Evolutionary conservation across 768 basidiomycete species (phyloP), one percentile per base, ranked within the genome.

Genomic region (Boletus vermiculosoides): DNA sequence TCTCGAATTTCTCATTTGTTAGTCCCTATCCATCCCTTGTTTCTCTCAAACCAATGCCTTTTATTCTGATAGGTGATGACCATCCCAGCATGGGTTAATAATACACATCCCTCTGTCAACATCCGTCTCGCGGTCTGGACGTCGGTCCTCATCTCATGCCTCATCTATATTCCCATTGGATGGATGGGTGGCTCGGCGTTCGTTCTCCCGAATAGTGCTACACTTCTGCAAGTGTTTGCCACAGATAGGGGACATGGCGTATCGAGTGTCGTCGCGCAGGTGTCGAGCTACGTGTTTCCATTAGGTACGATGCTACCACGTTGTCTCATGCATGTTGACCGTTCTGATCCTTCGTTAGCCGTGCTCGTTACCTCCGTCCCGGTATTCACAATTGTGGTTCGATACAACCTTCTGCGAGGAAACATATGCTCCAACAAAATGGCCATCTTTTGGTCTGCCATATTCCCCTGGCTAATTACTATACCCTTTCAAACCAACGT

Each of bases 401-500:
- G 66, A 28, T 67, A 67, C 44, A 67, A 67, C 23, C 66, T 67
- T 16, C 20, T 67, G 23, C 54, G 66, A 22, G 66, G 66, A 1
- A 68, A 67, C 25, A 41, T 67, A 31, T 67, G 63, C 15, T 68
- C 66, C 18, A 57, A 67, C 12, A 65, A 46, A 55, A 51, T 45
- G 55, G 63, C 66, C 37, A 52, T 67, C 22, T 67, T 67, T 56
- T 67, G 47, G 66, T 63, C 66, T 28, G 60, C 66, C 2, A 51
- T 67, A 33, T 42, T 65, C 22, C 66, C 66, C 20, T 67, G 66
- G 66, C 8, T 67, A 22, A 37, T 67, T 12, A 51, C 57, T 18
- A 65, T 67, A 63, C 66, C 66, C 23, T 63, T 67, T 45, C 66
- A 67, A 50, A 67, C 66, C 28, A 63, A 63, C 8, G 66, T 65